Percentiles rank a stretch among this genome's conserved stretches.
Evolutionary conservation across 2,329 filamentous ascomycete species (phyloP).

Genomic region (Celoporthe dispersa): DNA sequence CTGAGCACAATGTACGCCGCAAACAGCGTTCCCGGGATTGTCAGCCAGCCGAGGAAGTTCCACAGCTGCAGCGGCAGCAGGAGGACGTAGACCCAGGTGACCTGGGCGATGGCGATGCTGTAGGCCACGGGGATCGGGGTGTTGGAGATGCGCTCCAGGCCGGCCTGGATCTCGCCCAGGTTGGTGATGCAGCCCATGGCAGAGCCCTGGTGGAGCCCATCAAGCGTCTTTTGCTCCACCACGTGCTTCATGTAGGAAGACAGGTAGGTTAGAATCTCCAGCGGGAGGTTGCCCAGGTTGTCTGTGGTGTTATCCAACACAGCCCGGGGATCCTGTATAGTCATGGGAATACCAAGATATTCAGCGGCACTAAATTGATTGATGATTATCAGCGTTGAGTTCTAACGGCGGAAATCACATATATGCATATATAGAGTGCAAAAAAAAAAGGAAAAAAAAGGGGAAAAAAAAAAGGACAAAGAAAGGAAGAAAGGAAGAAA

Average conservation of each 20-base stretch:
- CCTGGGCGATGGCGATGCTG: slow-evolving; percentile 82
- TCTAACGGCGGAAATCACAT: not conserved
- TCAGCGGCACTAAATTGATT: slow-evolving; percentile 52
- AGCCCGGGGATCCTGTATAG: slow-evolving; percentile 78
- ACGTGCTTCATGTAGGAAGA: slow-evolving; percentile 68
- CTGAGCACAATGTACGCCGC: slow-evolving; percentile 84
- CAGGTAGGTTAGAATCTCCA: slow-evolving; percentile 79
- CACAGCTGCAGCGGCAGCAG: slow-evolving; percentile 82
- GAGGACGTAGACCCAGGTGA: slow-evolving; percentile 83
- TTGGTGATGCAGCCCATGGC: slow-evolving; percentile 41
- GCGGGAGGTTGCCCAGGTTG: slow-evolving; percentile 80
- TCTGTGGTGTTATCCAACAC: slow-evolving; percentile 72
- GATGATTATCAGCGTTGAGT: not conserved
- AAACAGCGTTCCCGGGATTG: slow-evolving; percentile 74
- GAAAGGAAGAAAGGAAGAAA: no score
- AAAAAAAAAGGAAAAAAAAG: not conserved
- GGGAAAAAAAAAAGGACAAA: not conserved
- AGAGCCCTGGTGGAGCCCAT: slow-evolving; percentile 62
- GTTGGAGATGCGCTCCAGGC: slow-evolving; percentile 77
- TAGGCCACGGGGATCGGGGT: slow-evolving; percentile 85
- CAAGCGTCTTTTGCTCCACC: slow-evolving; percentile 59
- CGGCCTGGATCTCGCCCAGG: slow-evolving; percentile 74
- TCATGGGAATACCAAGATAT: slow-evolving; percentile 77
- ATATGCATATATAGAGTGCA: not conserved
- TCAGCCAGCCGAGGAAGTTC: slow-evolving; percentile 67